Evolutionary conservation across 208 protist genomes (phyloP).

Genomic region (Angomonas deanei): DNA sequence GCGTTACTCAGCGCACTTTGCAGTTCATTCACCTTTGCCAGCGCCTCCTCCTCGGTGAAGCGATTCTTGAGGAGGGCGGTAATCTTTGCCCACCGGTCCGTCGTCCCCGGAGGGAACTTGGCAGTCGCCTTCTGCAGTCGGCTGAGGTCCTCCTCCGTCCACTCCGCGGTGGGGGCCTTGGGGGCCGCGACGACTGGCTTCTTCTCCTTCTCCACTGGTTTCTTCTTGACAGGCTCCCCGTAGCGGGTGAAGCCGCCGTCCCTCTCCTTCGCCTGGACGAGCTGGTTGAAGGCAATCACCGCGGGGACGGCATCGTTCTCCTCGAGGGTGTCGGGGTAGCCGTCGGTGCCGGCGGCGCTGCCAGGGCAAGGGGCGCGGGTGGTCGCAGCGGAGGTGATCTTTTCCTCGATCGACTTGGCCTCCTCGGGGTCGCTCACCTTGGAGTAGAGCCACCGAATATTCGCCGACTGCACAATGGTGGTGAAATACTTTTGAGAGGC

Average conservation of each 20-base stretch:
- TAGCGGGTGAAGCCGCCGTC: slow-evolving; percentile 72
- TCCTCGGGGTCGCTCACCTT: slow-evolving; percentile 42
- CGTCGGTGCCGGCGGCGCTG: neutral
- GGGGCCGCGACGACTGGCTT: slow-evolving; percentile 3
- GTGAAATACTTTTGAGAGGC: slow-evolving; percentile 72
- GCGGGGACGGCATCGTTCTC: slow-evolving; percentile 38
- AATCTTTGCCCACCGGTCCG: slow-evolving; percentile 92
- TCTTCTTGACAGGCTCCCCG: slow-evolving; percentile 78
- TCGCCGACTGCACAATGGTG: slow-evolving; percentile 49
- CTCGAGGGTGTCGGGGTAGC: neutral
- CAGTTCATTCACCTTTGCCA: slow-evolving; percentile 89
- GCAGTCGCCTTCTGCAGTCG: slow-evolving; percentile 92
- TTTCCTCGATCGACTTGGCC: slow-evolving; percentile 26
- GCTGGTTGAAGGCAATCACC: slow-evolving; percentile 66
- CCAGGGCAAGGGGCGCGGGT: slow-evolving; percentile 7
- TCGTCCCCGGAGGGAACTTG: slow-evolving; percentile 90
- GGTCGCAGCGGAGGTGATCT: slow-evolving; percentile 23
- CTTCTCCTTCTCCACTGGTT: slow-evolving; percentile 9
- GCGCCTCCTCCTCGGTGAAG: slow-evolving; percentile 86
- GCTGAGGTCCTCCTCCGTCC: slow-evolving; percentile 90
- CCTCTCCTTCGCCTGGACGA: slow-evolving; percentile 53
- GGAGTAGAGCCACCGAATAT: slow-evolving; percentile 68
- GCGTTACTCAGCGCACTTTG: slow-evolving; percentile 36
- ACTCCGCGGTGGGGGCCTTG: slow-evolving; percentile 27
- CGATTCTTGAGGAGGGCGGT: slow-evolving; percentile 58